A percentile compares a stretch with the other conserved stretches of the same genome.
phyloP scores from a whole-genome alignment of 176 grass and related monocot species.

The Hordeum marinum region DNA sequence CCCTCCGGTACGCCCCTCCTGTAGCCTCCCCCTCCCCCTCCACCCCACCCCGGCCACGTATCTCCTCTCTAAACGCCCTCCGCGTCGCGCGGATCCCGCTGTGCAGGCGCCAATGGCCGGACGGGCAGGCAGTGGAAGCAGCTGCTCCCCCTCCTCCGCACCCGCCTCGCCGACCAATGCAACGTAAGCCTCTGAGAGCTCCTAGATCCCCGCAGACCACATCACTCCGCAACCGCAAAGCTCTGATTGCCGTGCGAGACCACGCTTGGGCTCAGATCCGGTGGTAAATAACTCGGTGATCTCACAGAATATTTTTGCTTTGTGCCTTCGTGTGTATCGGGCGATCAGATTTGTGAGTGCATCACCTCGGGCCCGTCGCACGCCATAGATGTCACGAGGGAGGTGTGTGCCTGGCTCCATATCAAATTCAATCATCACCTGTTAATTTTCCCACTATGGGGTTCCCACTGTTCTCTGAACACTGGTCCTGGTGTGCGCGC shows the following conservation, averaged over 20 bases:
- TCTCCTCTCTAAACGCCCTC: not conserved
- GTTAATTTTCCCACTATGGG: constrained; percentile 4
- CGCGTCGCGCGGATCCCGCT: not conserved
- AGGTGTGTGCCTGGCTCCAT: constrained; percentile 41
- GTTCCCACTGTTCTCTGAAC: not conserved
- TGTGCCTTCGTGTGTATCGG: not conserved
- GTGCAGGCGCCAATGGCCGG: constrained; percentile 76
- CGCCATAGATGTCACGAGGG: constrained; percentile 83
- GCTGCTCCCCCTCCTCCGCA: constrained; percentile 71
- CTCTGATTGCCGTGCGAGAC: not conserved
- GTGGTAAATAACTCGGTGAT: not conserved
- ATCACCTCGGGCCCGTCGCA: constrained; percentile 76
- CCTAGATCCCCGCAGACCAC: not conserved
- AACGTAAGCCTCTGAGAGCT: constrained; percentile 44
- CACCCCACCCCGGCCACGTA: not conserved
- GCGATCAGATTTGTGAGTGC: constrained; percentile 70
- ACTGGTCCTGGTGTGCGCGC: not conserved
- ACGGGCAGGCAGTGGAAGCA: constrained; percentile 95
- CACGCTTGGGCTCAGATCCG: constrained; percentile 26
- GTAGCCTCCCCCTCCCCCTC: not conserved
- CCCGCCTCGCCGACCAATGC: constrained; percentile 73
- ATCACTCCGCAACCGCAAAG: not conserved
- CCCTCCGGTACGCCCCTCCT: constrained; percentile 47
- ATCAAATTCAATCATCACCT: not conserved
- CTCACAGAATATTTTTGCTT: constrained; percentile 30